phyloP scores from a whole-genome alignment of 2,329 filamentous ascomycete species.

The Magnaporthiopsis rhizophila region DNA sequence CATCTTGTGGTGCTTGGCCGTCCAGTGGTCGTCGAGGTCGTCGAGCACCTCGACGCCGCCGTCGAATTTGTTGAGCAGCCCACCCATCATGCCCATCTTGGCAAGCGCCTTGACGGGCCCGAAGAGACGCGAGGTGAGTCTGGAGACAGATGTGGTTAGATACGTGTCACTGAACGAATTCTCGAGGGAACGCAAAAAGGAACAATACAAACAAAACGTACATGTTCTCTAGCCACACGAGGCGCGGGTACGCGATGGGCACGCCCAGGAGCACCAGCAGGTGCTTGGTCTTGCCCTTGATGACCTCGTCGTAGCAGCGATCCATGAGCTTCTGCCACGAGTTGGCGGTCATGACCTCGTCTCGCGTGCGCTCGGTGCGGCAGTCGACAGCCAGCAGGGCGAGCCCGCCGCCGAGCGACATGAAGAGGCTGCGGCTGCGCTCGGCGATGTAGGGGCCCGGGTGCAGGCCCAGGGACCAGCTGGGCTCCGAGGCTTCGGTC shows the following conservation, averaged over 20 bases:
- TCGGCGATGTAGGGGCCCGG: constrained; percentile 89
- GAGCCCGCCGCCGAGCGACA: constrained; percentile 71
- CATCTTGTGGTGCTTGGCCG: constrained; percentile 84
- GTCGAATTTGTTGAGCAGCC: constrained; percentile 81
- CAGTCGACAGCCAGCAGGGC: constrained; percentile 84
- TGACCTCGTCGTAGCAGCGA: constrained; percentile 72
- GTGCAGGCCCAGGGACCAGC: constrained; percentile 74
- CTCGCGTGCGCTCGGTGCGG: constrained; percentile 78
- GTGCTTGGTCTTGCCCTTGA: constrained; percentile 80
- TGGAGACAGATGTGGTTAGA: constrained; percentile 24
- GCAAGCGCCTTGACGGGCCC: constrained; percentile 84
- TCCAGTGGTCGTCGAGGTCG: constrained; percentile 95
- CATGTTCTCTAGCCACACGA: constrained; percentile 67
- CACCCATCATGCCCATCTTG: constrained; percentile 70
- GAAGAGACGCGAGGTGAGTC: constrained; percentile 75
- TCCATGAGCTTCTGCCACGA: constrained; percentile 86
- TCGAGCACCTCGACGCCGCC: constrained; percentile 87
- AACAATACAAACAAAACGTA: constrained; percentile 27
- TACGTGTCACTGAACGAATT: no score
- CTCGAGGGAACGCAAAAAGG: neutral
- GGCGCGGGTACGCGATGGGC: constrained; percentile 71
- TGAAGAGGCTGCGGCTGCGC: constrained; percentile 74
- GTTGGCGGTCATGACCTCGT: constrained; percentile 70
- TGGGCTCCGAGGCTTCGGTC: constrained; percentile 75
- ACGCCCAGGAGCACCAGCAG: constrained; percentile 80